Evolutionary conservation across 2,329 filamentous ascomycete genomes (phyloP), one percentile per base, ranked within the genome.

Genomic region (Colletotrichum neosansevieriae): DNA sequence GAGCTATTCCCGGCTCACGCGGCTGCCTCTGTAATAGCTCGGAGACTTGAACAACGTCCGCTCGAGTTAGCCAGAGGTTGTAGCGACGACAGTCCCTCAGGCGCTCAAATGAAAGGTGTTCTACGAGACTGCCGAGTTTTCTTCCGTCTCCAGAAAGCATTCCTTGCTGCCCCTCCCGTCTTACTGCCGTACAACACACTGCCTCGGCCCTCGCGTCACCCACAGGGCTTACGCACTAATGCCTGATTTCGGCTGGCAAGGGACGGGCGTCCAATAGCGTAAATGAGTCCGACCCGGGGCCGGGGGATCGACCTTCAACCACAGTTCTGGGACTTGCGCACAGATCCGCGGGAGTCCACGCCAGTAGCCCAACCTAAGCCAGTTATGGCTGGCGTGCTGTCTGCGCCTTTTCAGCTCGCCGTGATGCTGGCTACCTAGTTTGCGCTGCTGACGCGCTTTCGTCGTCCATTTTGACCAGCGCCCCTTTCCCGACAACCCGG

Each of bases 271-370:
- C 67, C 62, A 57, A 67, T 69, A 24, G 21, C 47, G 47, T 17
- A 57, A 34, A 21, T 11, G 21, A 56, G 17, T 34, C 56, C 67
- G 57, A 34, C 60, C 56, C 45, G 56, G 69, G 67, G 24, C 56
- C 45, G 56, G 69, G 67, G 70, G 70, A 70, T 69, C 70, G 63
- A 63, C 63, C 58, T 63, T 64, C 51, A 69, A 70, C 70, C 70
- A 40, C 45, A 71, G 38, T 47, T 34, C 47, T 68, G 70, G 70
- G 67, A 70, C 56, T 36, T 50, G 58, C 40, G 56, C 67, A 69
- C 67, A 21, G 57, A 47, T 63, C 51, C 51, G 38, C 51, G 60
- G 60, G 54, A 63, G 65, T 51, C 19, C 24, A 51, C 42, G 47
- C 40, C 42, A 67, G 63, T 56, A 67, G 63, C 58, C 13, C 38